Conservation (phyloP, 306 rosid species). For the Betula pendula region DNA sequence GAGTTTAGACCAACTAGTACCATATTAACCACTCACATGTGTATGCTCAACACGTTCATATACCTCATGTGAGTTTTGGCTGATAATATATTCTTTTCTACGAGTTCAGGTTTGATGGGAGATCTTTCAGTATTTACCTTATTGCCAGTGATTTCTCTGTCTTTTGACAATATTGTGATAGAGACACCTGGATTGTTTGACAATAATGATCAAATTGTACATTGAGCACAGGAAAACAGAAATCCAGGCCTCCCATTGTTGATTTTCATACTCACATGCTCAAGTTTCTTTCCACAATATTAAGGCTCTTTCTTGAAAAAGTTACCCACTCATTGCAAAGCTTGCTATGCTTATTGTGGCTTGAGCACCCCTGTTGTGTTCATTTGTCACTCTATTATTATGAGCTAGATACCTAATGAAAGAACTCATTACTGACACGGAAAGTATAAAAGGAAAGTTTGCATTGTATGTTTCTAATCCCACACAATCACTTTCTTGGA, state of each 20-base stretch:
- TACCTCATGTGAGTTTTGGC: background rate
- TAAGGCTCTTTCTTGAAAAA: background rate
- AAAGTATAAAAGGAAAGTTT: background rate
- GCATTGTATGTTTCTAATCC: conserved; percentile 12
- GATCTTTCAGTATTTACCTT: background rate
- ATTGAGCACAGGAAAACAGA: background rate
- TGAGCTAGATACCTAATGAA: background rate
- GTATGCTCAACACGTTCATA: background rate
- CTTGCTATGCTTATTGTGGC: background rate
- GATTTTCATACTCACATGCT: background rate
- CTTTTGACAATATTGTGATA: background rate
- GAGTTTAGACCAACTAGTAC: too few relatives aligned
- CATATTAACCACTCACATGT: too few relatives aligned
- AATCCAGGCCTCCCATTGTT: background rate
- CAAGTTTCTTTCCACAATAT: background rate
- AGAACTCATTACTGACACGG: background rate
- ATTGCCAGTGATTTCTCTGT: background rate
- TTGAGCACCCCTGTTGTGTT: background rate
- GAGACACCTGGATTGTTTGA: background rate
- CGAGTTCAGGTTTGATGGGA: background rate
- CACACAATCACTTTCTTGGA: conserved; percentile 14
- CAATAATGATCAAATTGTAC: background rate
- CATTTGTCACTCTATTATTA: background rate
- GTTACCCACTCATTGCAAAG: background rate
- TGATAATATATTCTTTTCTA: background rate